Conservation (phyloP, 768 basidiomycete species). For the Serendipita sp. region DNA sequence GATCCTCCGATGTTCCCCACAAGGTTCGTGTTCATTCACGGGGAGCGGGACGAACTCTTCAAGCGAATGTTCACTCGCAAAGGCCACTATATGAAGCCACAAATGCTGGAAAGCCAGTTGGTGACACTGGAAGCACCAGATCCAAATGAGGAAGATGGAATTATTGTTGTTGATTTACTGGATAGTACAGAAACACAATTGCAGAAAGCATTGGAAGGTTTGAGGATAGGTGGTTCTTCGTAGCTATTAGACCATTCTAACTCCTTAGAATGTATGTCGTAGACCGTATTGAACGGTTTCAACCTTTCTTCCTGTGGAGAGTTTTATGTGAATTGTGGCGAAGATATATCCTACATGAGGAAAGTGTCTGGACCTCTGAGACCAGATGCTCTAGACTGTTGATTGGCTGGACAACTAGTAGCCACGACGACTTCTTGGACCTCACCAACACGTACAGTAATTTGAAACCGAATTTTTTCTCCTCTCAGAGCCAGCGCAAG, state of each 20-base stretch:
- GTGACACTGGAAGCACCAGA: slow-evolving; percentile 50
- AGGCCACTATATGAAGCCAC: slow-evolving; percentile 72
- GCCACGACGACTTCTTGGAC: background rate
- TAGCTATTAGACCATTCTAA: background rate
- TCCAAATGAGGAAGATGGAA: slow-evolving; percentile 36
- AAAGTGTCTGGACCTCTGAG: no score
- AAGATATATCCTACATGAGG: no score
- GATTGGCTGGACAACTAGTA: background rate
- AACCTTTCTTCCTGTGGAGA: no score
- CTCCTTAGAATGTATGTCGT: no score
- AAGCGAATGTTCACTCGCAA: slow-evolving; percentile 46
- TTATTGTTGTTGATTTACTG: slow-evolving; percentile 43
- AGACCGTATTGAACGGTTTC: no score
- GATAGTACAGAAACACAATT: slow-evolving; percentile 43
- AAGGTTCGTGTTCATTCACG: slow-evolving; percentile 68
- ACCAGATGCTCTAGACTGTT: no score
- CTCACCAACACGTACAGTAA: background rate
- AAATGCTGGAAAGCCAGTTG: slow-evolving; percentile 69
- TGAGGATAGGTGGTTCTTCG: slow-evolving; percentile 13
- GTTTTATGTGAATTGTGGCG: no score
- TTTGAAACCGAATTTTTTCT: background rate
- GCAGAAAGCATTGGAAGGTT: slow-evolving; percentile 24
- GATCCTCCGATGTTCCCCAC: slow-evolving; percentile 28
- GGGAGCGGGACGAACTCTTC: slow-evolving; percentile 34
- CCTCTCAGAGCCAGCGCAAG: background rate